Evolutionary conservation across 2,329 filamentous ascomycete genomes (phyloP).

Genomic region (Trichophyton rubrum): DNA sequence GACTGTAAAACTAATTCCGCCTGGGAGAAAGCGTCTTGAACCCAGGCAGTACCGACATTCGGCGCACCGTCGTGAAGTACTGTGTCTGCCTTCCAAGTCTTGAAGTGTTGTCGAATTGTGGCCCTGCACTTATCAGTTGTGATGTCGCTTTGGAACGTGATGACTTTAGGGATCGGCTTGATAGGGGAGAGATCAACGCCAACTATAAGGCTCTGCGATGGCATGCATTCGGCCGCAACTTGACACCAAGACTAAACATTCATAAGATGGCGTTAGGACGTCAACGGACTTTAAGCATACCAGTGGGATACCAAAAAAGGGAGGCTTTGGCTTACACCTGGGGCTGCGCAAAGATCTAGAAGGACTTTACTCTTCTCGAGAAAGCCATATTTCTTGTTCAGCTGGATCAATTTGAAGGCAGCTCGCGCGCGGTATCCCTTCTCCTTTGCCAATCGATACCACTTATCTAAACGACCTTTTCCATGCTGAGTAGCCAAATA

Average conservation of each 20-base stretch:
- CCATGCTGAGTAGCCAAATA: constrained; percentile 47
- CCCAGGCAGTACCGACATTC: constrained; percentile 96
- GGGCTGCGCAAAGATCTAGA: constrained; percentile 93
- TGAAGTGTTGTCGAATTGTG: constrained; percentile 77
- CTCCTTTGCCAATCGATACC: constrained; percentile 97
- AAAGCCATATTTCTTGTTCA: constrained; percentile 99
- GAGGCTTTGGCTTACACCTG: constrained; percentile 51
- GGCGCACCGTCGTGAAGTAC: constrained; percentile 95
- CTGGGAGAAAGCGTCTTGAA: constrained; percentile 96
- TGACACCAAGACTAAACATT: constrained; percentile 71
- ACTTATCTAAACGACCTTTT: constrained; percentile 96
- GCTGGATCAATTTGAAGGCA: constrained; percentile 93
- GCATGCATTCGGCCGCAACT: constrained; percentile 92
- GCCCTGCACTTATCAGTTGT: constrained; percentile 92
- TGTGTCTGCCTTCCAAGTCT: constrained; percentile 91
- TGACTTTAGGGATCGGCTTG: constrained; percentile 86
- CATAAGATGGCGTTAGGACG: constrained; percentile 2
- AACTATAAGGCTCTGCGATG: constrained; percentile 74
- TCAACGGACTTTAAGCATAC: constrained; percentile 16
- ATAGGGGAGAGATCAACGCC: constrained; percentile 92
- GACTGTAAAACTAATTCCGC: constrained; percentile 83
- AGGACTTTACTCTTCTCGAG: constrained; percentile 92
- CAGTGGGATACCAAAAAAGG: neutral
- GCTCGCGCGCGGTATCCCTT: constrained; percentile 93
- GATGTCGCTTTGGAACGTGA: constrained; percentile 95